phyloP scores from a whole-genome alignment of 148 eudicot genomes.

The Selenicereus undatus region DNA sequence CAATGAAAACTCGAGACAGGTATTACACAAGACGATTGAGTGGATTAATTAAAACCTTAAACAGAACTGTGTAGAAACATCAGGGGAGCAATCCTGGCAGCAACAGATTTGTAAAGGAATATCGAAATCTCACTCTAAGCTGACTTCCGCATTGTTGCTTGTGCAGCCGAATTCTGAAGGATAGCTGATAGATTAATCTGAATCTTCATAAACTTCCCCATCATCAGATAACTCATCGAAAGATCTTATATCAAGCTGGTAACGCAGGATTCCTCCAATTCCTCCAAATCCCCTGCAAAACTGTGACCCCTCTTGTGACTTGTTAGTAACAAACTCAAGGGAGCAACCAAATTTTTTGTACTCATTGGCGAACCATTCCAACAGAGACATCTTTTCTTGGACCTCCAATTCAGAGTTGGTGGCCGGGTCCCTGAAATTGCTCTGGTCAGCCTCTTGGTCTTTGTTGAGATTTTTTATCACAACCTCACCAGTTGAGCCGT shows the following conservation, averaged over 20 bases:
- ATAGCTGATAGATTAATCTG: slow-evolving; percentile 19
- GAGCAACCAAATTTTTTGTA: slow-evolving; percentile 40
- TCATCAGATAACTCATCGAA: slow-evolving; percentile 37
- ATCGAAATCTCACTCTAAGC: not conserved
- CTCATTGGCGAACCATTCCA: slow-evolving; percentile 40
- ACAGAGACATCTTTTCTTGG: slow-evolving; percentile 27
- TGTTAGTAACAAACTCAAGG: slow-evolving; percentile 34
- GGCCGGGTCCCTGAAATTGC: slow-evolving; percentile 29
- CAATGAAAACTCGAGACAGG: slow-evolving; percentile 12
- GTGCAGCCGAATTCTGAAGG: not conserved
- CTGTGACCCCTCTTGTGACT: slow-evolving; percentile 38
- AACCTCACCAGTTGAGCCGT: slow-evolving; percentile 26
- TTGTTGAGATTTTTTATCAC: slow-evolving; percentile 29
- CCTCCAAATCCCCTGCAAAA: slow-evolving; percentile 40
- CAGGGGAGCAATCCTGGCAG: not conserved
- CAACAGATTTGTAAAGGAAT: not conserved
- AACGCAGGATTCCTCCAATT: slow-evolving; percentile 35
- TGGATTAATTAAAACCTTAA: slow-evolving; percentile 20
- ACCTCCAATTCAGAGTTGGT: slow-evolving; percentile 31
- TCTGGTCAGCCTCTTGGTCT: slow-evolving; percentile 37
- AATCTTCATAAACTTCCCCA: slow-evolving; percentile 28
- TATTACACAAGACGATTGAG: slow-evolving; percentile 19
- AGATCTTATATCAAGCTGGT: slow-evolving; percentile 35
- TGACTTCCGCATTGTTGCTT: not conserved
- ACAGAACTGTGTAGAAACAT: slow-evolving; percentile 9